These are phyloP conservation scores for Halophytophthora polymorphica DNA, from an alignment of 352 stramenopile species.

Conservation along the genomic window DNA sequence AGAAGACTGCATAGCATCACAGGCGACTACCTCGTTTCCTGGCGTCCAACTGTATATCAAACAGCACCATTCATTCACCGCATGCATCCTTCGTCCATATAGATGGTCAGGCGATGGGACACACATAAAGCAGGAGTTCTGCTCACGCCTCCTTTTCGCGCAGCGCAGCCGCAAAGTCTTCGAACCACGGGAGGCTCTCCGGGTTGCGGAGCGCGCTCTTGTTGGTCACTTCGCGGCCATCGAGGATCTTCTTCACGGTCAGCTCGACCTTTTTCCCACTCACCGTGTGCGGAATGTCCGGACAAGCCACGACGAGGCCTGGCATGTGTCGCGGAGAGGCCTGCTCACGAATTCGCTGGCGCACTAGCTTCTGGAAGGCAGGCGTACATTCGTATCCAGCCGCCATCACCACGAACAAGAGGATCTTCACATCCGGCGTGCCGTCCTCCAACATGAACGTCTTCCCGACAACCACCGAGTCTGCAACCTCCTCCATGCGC, in stretches of 20 bases:
- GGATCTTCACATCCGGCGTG: conserved; percentile 67
- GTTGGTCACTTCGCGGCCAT: conserved; percentile 56
- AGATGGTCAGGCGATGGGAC: not conserved
- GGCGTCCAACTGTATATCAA: too few relatives aligned
- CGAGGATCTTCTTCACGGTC: conserved; percentile 76
- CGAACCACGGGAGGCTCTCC: conserved; percentile 58
- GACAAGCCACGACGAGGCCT: conserved; percentile 51
- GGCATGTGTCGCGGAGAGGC: conserved; percentile 70
- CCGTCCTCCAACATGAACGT: conserved; percentile 59
- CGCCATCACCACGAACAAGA: conserved; percentile 69
- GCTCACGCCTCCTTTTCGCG: not conserved
- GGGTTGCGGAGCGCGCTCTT: conserved; percentile 66
- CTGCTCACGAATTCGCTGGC: conserved; percentile 51
- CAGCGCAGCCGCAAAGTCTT: conserved; percentile 38
- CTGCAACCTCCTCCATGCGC: conserved; percentile 52
- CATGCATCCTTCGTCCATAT: not conserved
- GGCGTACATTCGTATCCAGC: conserved; percentile 34
- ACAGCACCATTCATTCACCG: too few relatives aligned
- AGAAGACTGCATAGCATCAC: too few relatives aligned
- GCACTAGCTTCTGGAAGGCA: conserved; percentile 54
- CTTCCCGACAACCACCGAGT: conserved; percentile 72
- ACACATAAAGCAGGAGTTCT: not conserved
- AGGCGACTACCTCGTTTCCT: too few relatives aligned
- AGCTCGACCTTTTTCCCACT: conserved; percentile 84
- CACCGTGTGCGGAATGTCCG: conserved; percentile 74